These are phyloP conservation scores for Neurospora sp. DNA, from an alignment of 495 filamentous ascomycete species.

Conservation along the genomic window DNA sequence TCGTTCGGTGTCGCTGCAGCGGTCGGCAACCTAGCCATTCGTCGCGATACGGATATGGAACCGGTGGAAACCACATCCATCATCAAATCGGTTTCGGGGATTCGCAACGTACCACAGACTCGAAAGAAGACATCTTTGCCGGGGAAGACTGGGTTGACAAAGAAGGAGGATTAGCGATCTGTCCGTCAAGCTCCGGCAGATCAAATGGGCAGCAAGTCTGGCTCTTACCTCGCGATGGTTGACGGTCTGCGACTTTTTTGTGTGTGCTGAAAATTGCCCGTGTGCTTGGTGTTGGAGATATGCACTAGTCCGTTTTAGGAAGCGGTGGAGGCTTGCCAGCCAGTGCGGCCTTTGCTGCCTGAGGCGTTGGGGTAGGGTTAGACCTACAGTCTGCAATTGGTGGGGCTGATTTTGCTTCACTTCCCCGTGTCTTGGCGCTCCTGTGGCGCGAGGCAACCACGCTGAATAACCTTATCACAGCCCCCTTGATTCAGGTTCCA, in stretches of 20 bases:
- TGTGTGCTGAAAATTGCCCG: constrained; percentile 30
- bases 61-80: not conserved
- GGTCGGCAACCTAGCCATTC: not conserved
- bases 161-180: constrained; percentile 24
- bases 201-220: constrained; percentile 24
- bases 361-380: constrained; percentile 33
- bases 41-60: not conserved
- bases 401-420: constrained; percentile 3
- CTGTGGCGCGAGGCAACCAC: not conserved
- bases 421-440: not conserved
- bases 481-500: not conserved
- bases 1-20: constrained; percentile 1
- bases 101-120: constrained; percentile 75
- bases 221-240: constrained; percentile 30
- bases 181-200: constrained; percentile 27
- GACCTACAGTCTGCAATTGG: constrained; percentile 27
- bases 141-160: constrained; percentile 24
- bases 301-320: constrained; percentile 26
- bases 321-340: constrained; percentile 24
- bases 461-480: too few species aligned
- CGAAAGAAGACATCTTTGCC: constrained; percentile 94
- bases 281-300: constrained; percentile 20
- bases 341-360: constrained; percentile 28
- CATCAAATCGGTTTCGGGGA: not conserved
- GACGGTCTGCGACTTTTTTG: constrained; percentile 27